Evolutionary conservation across 2,329 filamentous ascomycete species (phyloP), one percentile per base, ranked within the genome.

Genomic region (Fusarium subtropicale): DNA sequence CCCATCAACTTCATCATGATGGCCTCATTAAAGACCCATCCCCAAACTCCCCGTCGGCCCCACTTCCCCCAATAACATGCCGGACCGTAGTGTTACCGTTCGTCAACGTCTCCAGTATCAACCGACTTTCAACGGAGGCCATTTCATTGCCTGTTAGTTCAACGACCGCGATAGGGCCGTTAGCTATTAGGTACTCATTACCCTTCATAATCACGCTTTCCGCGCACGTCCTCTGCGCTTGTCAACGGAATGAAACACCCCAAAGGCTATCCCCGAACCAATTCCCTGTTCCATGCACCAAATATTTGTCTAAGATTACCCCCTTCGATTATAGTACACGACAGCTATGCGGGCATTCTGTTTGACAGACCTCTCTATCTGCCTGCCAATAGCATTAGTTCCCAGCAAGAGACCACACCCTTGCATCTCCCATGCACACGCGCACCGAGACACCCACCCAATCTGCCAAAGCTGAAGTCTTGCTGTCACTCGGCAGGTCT

Each of bases 1-100:
- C 22, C 34, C 24, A 34, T 20, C 3, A 50, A 56, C 44, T 44
- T 44, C 42, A 64, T 67, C 50, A 56, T 26, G 33, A 54, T 68
- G 55, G 53, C 53, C 66, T 69, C 61, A 64, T 69, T 67, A 41
- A 51, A 42, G 46, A 30, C 26, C 62, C 56, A 51, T 56, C 30
- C n/a, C 16, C 6, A 47, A 70, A 70, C 67, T 70, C 67, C 67
- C 67, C 63, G 66, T 58, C 46, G 42, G 67, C 56, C 67, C 64
- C 67, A 68, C 68, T 58, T 57, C 44, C 54, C 68, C 42, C 28
- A 20, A 28, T 13, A 24, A 24, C 22, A 50, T 48, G 33, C 53
- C 38, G 26, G 44, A 52, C 24, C 34, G 20, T 24, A 39, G 28
- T 53, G 46, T 52, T 65, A 57, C 48, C 42, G 46, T 33, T 59